Conservation (phyloP, 1,284 basidiomycete genomes). For the Ustilago tritici region DNA sequence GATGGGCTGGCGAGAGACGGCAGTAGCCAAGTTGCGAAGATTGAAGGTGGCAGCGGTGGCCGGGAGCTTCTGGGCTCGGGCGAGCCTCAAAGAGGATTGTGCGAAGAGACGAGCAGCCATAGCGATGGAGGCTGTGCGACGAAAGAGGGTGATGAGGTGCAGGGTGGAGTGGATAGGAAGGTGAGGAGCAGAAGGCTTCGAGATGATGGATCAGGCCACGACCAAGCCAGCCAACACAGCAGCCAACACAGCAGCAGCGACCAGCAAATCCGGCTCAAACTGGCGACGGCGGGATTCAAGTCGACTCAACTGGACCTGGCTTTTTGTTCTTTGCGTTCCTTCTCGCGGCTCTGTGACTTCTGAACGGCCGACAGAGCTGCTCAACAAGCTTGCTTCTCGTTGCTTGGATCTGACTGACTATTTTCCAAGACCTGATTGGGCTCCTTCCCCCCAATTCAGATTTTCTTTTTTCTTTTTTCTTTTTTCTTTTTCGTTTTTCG, state of each 20-base stretch:
- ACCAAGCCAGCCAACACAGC: background rate
- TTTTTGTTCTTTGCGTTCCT: conserved; percentile 34
- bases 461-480: no score
- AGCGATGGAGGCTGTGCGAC: conserved; percentile 38
- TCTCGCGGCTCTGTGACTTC: conserved; percentile 6
- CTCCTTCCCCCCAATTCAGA: conserved; percentile 7
- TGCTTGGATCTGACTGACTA: conserved; percentile 22
- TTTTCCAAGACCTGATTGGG: conserved; percentile 38
- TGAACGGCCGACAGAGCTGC: conserved; percentile 11
- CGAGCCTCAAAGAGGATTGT: conserved; percentile 55
- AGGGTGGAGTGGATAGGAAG: conserved; percentile 13
- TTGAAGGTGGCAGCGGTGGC: conserved; percentile 48
- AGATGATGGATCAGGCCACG: conserved; percentile 21
- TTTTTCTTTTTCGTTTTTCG: background rate
- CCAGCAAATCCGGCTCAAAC: background rate
- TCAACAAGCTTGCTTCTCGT: background rate
- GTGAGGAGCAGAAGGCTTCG: background rate
- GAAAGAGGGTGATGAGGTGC: conserved; percentile 16
- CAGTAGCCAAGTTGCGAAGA: conserved; percentile 54
- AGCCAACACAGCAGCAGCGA: background rate
- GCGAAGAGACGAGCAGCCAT: conserved; percentile 59
- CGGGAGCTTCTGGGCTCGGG: conserved; percentile 49
- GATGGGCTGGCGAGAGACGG: conserved; percentile 57
- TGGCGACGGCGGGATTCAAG: conserved; percentile 2
- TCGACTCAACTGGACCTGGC: background rate